Evolutionary conservation across 495 filamentous ascomycete species (phyloP).

Genomic region (Penicillium cinerascens): DNA sequence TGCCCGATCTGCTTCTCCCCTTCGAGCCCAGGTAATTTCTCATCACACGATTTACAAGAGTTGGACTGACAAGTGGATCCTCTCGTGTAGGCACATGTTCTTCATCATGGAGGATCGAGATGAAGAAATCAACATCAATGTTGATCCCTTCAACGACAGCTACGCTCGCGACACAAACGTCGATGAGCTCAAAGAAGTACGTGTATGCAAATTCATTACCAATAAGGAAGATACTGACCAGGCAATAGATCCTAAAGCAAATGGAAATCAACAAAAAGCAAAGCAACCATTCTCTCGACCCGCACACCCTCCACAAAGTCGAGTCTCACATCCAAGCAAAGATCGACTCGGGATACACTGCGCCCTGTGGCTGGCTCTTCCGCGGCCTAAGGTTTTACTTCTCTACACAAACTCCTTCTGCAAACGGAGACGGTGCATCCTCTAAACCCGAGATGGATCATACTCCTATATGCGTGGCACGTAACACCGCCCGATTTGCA

Average conservation of each 20-base stretch:
- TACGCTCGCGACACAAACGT: constrained; percentile 67
- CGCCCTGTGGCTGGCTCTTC: constrained; percentile 64
- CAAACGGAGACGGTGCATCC: not conserved
- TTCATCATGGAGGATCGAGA: constrained; percentile 45
- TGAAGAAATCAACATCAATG: constrained; percentile 45
- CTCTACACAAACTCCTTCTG: constrained; percentile 16
- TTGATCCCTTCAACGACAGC: constrained; percentile 80
- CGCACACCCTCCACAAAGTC: constrained; percentile 50
- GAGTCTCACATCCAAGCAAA: constrained; percentile 52
- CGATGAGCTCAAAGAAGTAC: constrained; percentile 60
- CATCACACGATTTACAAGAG: not conserved
- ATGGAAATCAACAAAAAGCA: constrained; percentile 39
- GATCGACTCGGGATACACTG: constrained; percentile 33
- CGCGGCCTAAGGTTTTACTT: constrained; percentile 56
- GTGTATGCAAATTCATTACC: not conserved
- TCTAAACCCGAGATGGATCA: not conserved
- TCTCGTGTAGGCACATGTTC: constrained; percentile 50
- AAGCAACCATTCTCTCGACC: constrained; percentile 19
- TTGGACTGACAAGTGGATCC: not conserved
- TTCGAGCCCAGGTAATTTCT: constrained; percentile 61
- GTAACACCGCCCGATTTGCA: constrained; percentile 59
- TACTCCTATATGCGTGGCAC: constrained; percentile 23
- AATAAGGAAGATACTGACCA: not conserved
- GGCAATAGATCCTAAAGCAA: constrained; percentile 37
- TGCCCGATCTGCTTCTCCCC: constrained; percentile 58